Evolutionary conservation across 176 grass and related monocot genomes (phyloP), one percentile per base, ranked within the genome.

Genomic region (Paspalum notatum): DNA sequence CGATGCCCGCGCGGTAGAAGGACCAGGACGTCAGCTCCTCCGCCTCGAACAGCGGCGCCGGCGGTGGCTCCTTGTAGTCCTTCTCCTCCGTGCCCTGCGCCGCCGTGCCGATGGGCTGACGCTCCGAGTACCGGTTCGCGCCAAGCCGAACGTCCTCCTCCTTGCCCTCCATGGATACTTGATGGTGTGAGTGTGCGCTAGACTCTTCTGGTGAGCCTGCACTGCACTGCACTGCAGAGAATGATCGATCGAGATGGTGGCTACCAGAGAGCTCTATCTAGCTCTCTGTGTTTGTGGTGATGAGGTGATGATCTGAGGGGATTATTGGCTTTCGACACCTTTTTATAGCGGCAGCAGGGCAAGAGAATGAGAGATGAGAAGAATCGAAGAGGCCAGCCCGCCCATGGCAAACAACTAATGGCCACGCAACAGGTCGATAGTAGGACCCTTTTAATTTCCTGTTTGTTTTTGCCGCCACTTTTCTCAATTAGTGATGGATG

Each of bases 1-100:
- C 95, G 76, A 97, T 97, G 22, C 92, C 95, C 0, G 95, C 95
- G 7, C 95, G 83, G 83, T 92, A 97, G 53, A 97, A 92, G 51
- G 95, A 98, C 95, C 95, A 98, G 16, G 95, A 98, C 22, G 25
- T 45, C n/a, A 94, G 56, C 83, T 94, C 95, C 10, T 55, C 83
- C 0, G 83, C 72, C 87, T 97, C 95, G 38, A 97, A 91, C 20
- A 97, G 75, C 0, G 95, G 95, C 14, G 95, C 91, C 5, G 92
- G 72, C 0, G 95, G 92, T 0, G 89, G 89, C 32, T 97, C 95
- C 57, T 82, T 86, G 95, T 97, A 97, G 90, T 97, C 95, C 77
- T 92, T 94, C 17, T 89, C 91, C 2, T 94, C 89, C 37, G 58
- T 52, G 76, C 70, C 86, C 69, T 94, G 94, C 6, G 94, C 94